A percentile compares a stretch with the other conserved stretches of the same genome.
Evolutionary conservation across 495 filamentous ascomycete species (phyloP).

Genomic region (Antarctomyces pellizariae): DNA sequence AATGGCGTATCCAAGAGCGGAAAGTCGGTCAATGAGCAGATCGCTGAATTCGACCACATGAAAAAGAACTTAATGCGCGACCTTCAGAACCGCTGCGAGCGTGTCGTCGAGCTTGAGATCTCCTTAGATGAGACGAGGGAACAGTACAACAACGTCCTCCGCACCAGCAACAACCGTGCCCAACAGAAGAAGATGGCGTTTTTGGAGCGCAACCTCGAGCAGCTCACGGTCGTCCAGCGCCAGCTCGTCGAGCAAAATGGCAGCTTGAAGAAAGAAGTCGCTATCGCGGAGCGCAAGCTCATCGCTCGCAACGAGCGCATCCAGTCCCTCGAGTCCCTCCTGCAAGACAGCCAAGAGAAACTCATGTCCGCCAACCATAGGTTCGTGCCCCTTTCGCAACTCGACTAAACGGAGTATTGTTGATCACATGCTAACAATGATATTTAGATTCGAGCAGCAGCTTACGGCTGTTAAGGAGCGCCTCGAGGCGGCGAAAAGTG

Average conservation of each 20-base stretch:
- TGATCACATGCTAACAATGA: constrained; percentile 1
- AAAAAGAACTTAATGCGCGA: constrained; percentile 99
- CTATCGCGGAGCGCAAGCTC: constrained; percentile 91
- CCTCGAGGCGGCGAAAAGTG: constrained; percentile 81
- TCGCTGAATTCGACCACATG: constrained; percentile 96
- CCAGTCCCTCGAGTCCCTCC: constrained; percentile 65
- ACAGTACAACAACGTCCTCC: constrained; percentile 94
- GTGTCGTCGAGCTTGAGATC: constrained; percentile 94
- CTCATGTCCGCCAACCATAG: constrained; percentile 84
- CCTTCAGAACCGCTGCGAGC: constrained; percentile 90
- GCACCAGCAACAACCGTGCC: constrained; percentile 84
- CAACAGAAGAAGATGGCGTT: constrained; percentile 99
- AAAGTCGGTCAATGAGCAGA: constrained; percentile 92
- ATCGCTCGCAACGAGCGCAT: constrained; percentile 94
- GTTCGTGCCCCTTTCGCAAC: constrained; percentile 26
- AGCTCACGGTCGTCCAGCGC: constrained; percentile 86
- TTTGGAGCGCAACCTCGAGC: constrained; percentile 92
- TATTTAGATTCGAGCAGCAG: constrained; percentile 74
- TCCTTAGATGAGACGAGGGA: constrained; percentile 89
- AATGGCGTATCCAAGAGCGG: constrained; percentile 44
- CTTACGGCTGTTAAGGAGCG: constrained; percentile 93
- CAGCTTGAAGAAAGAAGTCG: constrained; percentile 92
- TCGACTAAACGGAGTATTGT: not conserved
- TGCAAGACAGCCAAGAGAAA: constrained; percentile 96
- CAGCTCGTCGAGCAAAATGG: constrained; percentile 96